Percentiles rank a stretch among this genome's conserved stretches.
These are phyloP conservation scores for Plantago coronopus DNA, from an alignment of 305 asterid species.

Conservation along the genomic window DNA sequence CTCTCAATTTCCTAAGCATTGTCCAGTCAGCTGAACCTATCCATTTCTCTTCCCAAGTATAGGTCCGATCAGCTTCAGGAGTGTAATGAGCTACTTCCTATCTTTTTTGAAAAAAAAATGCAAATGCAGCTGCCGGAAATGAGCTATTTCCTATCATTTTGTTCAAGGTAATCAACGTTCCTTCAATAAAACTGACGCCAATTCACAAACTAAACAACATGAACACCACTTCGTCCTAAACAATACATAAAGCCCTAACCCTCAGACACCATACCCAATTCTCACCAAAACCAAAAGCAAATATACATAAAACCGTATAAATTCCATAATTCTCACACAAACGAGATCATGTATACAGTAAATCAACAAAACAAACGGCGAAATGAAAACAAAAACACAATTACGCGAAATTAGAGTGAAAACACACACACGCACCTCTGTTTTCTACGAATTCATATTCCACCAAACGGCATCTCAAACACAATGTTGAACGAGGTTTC, in stretches of 20 bases:
- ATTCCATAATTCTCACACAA: no score
- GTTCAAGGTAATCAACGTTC: no score
- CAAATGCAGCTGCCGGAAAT: not conserved
- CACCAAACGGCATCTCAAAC: slow-evolving; percentile 33
- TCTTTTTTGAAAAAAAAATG: no score
- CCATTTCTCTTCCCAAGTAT: no score
- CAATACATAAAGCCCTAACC: slow-evolving; percentile 27
- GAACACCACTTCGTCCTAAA: not conserved
- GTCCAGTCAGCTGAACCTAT: no score
- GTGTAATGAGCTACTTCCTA: not conserved
- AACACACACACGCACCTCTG: slow-evolving; percentile 31
- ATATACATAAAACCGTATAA: no score
- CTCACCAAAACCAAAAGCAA: not conserved
- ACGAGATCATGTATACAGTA: no score
- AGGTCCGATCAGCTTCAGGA: no score
- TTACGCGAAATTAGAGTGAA: not conserved
- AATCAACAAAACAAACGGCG: slow-evolving; percentile 9
- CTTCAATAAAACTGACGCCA: no score
- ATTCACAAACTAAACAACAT: not conserved
- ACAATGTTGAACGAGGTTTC: slow-evolving; percentile 9
- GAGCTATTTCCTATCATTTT: not conserved
- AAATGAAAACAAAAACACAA: not conserved
- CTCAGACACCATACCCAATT: slow-evolving; percentile 7
- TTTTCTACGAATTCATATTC: slow-evolving; percentile 43
- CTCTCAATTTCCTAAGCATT: no score